These are phyloP conservation scores for Talaromyces sp. DNA, from an alignment of 2,329 filamentous ascomycete species.

Conservation along the genomic window DNA sequence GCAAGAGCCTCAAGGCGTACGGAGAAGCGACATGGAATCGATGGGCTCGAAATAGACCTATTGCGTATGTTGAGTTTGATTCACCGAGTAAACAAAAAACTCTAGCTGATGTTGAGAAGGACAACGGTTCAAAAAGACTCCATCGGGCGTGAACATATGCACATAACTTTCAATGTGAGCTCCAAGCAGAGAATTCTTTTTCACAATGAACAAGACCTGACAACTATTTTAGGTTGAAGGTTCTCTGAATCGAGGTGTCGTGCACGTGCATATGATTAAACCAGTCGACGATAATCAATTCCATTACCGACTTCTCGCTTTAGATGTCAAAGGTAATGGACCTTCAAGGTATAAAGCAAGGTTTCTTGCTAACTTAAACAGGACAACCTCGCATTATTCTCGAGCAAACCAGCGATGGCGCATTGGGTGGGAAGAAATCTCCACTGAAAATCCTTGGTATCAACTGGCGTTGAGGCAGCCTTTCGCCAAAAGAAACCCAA, in stretches of 20 bases:
- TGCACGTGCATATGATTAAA: slow-evolving; percentile 72
- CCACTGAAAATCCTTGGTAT: slow-evolving; percentile 48
- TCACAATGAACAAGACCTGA: background rate
- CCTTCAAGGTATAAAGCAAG: background rate
- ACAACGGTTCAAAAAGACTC: slow-evolving; percentile 65
- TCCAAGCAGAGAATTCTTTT: background rate
- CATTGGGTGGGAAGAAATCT: slow-evolving; percentile 30
- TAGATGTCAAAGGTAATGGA: slow-evolving; percentile 65
- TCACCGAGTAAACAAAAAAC: background rate
- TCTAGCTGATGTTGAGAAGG: slow-evolving; percentile 39
- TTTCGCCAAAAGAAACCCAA: background rate
- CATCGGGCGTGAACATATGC: slow-evolving; percentile 71
- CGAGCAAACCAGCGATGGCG: slow-evolving; percentile 38
- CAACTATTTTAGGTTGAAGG: slow-evolving; percentile 61
- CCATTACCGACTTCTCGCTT: slow-evolving; percentile 71
- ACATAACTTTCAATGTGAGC: slow-evolving; percentile 77
- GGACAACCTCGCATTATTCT: slow-evolving; percentile 42
- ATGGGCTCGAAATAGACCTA: slow-evolving; percentile 63
- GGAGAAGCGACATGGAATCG: slow-evolving; percentile 77
- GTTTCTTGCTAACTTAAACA: slow-evolving; percentile 12
- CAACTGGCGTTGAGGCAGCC: slow-evolving; percentile 33
- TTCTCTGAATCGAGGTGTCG: slow-evolving; percentile 65
- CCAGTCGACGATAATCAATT: slow-evolving; percentile 60
- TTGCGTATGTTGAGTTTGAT: slow-evolving; percentile 37
- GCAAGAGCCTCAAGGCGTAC: slow-evolving; percentile 69